Evolutionary conservation across 2,329 filamentous ascomycete species (phyloP), one percentile per base, ranked within the genome.

Genomic region (Claviceps sorghi): DNA sequence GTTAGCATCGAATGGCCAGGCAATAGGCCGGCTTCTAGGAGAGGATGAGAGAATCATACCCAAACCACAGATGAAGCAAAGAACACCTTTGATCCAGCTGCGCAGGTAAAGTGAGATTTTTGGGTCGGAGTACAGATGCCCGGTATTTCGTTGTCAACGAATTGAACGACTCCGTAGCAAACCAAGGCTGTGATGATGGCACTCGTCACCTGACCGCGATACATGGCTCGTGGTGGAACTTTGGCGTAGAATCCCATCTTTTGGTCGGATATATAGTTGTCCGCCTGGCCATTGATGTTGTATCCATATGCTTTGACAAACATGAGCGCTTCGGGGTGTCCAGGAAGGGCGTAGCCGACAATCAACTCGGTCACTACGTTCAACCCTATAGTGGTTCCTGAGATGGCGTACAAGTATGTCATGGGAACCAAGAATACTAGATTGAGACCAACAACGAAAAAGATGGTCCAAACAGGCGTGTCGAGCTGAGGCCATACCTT

Each of bases 291-390:
- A 0, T 69, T 70, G 36, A 73, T 65, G 9, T 68, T 70, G 54
- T 65, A 68, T 2, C 67, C 66, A 43, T 66, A 70, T 2, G 64
- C 64, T 61, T 71, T 90, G 32, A 58, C 54, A 48, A 88, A 90
- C 54, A 65, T 59, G 26, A 66, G 58, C 4, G 60, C 58, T 29
- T 61, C 63, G 15, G 63, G 65, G 53, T 67, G 68, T 22, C 65
- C 64, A 8, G 64, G 63, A 26, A 67, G 63, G 11, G 59, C 60
- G 19, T 59, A 61, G 13, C 61, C 60, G 13, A 62, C 58, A 38
- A 64, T 59, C 19, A 64, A 54, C 57, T 76, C 72, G 2, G 72
- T 74, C 48, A 76, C 66, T 38, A 78, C 73, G 54, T 77, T 77
- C 9, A 78, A 59, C 0, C 67, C 66, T 10, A 71, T 60, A 19